Evolutionary conservation across 495 filamentous ascomycete species (phyloP).

Genomic region (Cladorrhinum samala): DNA sequence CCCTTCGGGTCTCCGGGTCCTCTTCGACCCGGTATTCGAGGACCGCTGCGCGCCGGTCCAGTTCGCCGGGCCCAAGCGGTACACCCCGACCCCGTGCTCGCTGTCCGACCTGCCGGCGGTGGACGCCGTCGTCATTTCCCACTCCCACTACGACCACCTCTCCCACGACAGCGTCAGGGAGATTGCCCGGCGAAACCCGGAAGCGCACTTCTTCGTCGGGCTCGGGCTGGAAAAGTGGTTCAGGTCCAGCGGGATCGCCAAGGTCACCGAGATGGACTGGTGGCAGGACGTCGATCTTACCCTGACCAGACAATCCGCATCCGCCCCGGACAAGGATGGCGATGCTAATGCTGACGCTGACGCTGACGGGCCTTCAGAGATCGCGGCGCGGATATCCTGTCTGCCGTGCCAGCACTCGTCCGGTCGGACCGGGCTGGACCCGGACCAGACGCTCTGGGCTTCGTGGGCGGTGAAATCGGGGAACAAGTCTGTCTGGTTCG

Average conservation of each 20-base stretch:
- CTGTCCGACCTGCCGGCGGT: slow-evolving; percentile 76
- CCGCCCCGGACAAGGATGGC: too few species aligned
- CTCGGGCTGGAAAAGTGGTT: slow-evolving; percentile 91
- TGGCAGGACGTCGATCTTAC: slow-evolving; percentile 69
- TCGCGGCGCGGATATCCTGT: slow-evolving; percentile 71
- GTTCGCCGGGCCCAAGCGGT: slow-evolving; percentile 71
- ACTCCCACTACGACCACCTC: slow-evolving; percentile 93
- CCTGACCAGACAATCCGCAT: not conserved
- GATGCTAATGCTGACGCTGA: slow-evolving; percentile 52
- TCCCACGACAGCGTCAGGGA: slow-evolving; percentile 67
- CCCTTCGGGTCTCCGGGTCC: slow-evolving; percentile 75
- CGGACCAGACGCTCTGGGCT: slow-evolving; percentile 72
- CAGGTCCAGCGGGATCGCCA: slow-evolving; percentile 53
- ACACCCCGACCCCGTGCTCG: slow-evolving; percentile 70
- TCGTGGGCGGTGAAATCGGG: slow-evolving; percentile 79
- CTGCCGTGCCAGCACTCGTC: slow-evolving; percentile 83
- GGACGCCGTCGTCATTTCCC: slow-evolving; percentile 85
- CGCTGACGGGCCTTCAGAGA: slow-evolving; percentile 29
- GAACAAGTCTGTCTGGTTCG: slow-evolving; percentile 69
- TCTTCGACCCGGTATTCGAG: slow-evolving; percentile 95
- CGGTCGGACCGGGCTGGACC: slow-evolving; percentile 62
- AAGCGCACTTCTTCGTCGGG: slow-evolving; percentile 83
- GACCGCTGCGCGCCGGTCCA: slow-evolving; percentile 74
- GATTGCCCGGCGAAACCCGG: slow-evolving; percentile 64
- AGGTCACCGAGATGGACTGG: slow-evolving; percentile 91